phyloP scores from a whole-genome alignment of 176 grass and related monocot genomes.

The Zea mays region DNA sequence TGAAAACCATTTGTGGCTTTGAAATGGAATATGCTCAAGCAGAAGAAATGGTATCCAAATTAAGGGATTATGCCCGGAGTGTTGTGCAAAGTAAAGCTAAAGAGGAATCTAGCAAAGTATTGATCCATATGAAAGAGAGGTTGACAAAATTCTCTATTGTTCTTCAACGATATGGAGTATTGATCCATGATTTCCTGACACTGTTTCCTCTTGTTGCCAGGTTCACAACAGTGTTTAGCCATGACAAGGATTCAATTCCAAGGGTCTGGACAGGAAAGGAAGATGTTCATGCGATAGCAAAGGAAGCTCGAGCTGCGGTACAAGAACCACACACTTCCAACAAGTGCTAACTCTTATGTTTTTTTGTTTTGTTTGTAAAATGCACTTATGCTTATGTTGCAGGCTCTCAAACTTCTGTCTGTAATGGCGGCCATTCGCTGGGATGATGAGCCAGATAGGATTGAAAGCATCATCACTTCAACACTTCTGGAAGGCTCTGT shows the following conservation, averaged over 20 bases:
- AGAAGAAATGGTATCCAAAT: no score
- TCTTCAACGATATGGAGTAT: not conserved
- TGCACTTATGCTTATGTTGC: no score
- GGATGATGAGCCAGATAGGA: conserved; percentile 74
- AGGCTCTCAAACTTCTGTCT: no score
- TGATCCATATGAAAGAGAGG: conserved; percentile 99
- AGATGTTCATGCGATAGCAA: conserved; percentile 20
- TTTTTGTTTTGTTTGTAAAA: no score
- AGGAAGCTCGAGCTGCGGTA: no score
- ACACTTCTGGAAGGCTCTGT: conserved; percentile 58
- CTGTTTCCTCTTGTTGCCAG: conserved; percentile 39
- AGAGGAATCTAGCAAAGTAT: conserved; percentile 85
- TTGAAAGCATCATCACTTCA: conserved; percentile 61
- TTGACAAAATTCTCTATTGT: conserved; percentile 35
- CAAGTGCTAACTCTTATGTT: no score
- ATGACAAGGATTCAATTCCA: no score
- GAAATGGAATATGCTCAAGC: conserved; percentile 40
- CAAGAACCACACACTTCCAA: no score
- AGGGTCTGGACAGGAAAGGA: no score
- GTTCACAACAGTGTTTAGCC: conserved; percentile 8
- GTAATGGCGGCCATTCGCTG: conserved; percentile 46
- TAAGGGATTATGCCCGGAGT: no score
- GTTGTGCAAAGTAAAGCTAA: conserved; percentile 5
- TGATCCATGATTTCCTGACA: not conserved
- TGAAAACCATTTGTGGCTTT: conserved; percentile 46